Evolutionary conservation across 306 rosid species (phyloP).

Genomic region (Lotus japonicus): DNA sequence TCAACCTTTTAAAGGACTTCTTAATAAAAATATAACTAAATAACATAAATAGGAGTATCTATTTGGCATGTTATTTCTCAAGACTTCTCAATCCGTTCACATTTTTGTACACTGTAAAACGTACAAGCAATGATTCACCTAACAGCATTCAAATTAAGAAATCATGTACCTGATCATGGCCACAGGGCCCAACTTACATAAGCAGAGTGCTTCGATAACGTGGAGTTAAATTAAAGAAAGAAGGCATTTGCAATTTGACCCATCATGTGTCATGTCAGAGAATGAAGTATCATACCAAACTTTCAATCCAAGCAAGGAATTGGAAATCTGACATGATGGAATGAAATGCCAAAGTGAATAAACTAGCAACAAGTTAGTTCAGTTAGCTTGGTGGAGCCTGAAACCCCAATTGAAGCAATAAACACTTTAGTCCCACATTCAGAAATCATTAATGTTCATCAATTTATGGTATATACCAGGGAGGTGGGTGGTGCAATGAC

Average conservation of each 20-base stretch:
- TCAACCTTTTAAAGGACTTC: too few species aligned
- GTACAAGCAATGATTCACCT: neutral
- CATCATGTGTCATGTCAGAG: conserved; percentile 6
- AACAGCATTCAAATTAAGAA: neutral
- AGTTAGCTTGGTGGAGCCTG: conserved; percentile 30
- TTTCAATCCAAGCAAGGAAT: conserved; percentile 30
- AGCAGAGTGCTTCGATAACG: neutral
- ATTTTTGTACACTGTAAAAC: neutral
- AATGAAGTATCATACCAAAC: conserved; percentile 14
- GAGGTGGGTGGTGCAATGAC: conserved; percentile 98
- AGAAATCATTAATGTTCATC: conserved; percentile 2
- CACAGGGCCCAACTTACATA: neutral
- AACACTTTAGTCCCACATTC: neutral
- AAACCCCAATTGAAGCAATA: neutral
- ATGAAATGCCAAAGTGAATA: conserved; percentile 3
- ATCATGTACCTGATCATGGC: neutral
- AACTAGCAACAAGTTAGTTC: neutral
- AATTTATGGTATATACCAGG: conserved; percentile 35
- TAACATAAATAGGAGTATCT: too few species aligned
- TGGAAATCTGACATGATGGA: conserved; percentile 11
- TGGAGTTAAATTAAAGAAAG: conserved; percentile 12
- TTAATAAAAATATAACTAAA: too few species aligned
- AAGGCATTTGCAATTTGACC: neutral
- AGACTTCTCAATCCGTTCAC: too few species aligned
- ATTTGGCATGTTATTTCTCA: too few species aligned